A percentile compares a stretch with the other conserved stretches of the same genome.
Conservation (phyloP, 805 yeast genomes). For the Candida schatavii region DNA sequence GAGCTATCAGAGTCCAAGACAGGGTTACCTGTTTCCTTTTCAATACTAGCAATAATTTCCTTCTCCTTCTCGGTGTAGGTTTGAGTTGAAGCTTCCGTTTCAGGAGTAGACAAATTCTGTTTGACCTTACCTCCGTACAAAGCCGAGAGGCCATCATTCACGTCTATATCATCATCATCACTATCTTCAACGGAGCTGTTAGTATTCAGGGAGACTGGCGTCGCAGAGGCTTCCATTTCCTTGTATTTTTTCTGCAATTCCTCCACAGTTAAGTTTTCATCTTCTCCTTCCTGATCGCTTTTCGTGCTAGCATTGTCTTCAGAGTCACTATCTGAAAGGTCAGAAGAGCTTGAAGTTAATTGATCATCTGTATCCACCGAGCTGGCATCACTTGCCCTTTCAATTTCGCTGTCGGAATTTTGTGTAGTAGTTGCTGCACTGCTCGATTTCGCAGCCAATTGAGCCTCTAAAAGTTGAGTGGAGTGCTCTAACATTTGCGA, state of each 20-base stretch:
- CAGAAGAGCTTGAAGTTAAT: conserved; percentile 13
- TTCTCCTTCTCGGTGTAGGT: conserved; percentile 36
- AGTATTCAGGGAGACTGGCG: conserved; percentile 8
- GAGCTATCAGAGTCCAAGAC: conserved; percentile 13
- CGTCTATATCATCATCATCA: conserved; percentile 11
- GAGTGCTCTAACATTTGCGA: conserved; percentile 88
- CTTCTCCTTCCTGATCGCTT: conserved; percentile 29
- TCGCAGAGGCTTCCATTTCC: conserved; percentile 28
- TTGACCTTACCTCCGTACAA: conserved; percentile 24
- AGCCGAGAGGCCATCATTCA: conserved; percentile 24
- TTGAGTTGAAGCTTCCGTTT: conserved; percentile 4
- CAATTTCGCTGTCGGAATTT: conserved; percentile 16
- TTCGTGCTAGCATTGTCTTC: conserved; percentile 17
- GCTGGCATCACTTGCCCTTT: conserved; percentile 14
- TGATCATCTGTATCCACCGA: conserved; percentile 19
- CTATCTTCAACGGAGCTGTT: conserved; percentile 18
- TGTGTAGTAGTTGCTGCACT: conserved; percentile 23
- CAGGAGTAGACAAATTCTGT: conserved; percentile 12
- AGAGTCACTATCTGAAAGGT: conserved; percentile 17
- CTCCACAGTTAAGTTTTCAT: conserved; percentile 51
- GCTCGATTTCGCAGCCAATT: conserved; percentile 49
- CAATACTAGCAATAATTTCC: conserved; percentile 20
- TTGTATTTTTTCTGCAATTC: conserved; percentile 58
- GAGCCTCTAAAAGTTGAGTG: conserved; percentile 85
- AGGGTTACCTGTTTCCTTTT: conserved; percentile 14